Conservation (phyloP, 129 eudicot genomes). For the Escallonia herrerae region DNA sequence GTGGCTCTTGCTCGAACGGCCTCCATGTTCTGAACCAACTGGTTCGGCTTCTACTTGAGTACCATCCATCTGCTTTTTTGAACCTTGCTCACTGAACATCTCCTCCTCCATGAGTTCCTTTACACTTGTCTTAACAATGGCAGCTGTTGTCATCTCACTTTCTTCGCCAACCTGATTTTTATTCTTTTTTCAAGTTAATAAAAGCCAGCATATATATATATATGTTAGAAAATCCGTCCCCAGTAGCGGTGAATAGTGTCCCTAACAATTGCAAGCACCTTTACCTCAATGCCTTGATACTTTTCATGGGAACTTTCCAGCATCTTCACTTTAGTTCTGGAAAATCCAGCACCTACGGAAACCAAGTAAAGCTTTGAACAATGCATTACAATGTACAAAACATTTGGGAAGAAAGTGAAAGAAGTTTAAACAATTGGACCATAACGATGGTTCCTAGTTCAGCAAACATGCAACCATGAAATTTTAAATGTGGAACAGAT, state of each 20-base stretch:
- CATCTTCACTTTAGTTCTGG: slow-evolving; percentile 21
- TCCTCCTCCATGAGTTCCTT: slow-evolving; percentile 94
- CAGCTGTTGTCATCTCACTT: slow-evolving; percentile 23
- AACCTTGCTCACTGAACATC: slow-evolving; percentile 51
- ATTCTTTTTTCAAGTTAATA: background rate
- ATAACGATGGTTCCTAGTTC: background rate
- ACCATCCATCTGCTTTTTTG: slow-evolving; percentile 22
- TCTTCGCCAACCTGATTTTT: slow-evolving; percentile 38
- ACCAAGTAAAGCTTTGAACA: background rate
- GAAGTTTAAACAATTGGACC: background rate
- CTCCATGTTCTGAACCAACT: slow-evolving; percentile 8
- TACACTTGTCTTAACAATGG: slow-evolving; percentile 53
- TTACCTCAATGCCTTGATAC: slow-evolving; percentile 34
- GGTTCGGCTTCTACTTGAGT: slow-evolving; percentile 15
- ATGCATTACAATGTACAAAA: background rate
- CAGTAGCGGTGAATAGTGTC: background rate
- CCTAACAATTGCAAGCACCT: background rate
- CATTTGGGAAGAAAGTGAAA: background rate
- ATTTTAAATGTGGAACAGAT: background rate
- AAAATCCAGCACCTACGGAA: slow-evolving; percentile 34
- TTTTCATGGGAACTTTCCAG: slow-evolving; percentile 23
- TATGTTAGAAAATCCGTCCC: too few species aligned
- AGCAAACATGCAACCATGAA: background rate
- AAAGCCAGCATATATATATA: background rate
- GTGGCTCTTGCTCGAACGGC: slow-evolving; percentile 22